Percentiles rank a stretch among this genome's conserved stretches.
Conservation (phyloP, 495 filamentous ascomycete genomes). For the Penicillium dipodomyicola region DNA sequence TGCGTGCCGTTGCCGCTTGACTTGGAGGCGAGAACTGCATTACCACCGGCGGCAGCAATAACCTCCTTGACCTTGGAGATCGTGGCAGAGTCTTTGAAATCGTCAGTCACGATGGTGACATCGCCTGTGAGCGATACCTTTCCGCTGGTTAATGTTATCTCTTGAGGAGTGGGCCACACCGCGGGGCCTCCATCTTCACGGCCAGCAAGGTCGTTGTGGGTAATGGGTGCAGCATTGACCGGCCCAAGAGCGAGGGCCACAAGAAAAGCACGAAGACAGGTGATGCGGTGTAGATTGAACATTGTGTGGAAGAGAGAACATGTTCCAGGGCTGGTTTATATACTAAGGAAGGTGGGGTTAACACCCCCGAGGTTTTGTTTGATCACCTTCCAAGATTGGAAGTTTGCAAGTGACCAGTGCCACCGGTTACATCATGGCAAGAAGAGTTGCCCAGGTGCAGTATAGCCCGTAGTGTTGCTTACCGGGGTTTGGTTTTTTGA, state of each 20-base stretch:
- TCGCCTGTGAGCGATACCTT: slow-evolving; percentile 7
- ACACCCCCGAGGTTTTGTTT: neutral
- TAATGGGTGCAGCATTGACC: slow-evolving; percentile 9
- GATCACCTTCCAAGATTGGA: neutral
- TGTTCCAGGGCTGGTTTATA: neutral
- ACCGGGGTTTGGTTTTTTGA: neutral
- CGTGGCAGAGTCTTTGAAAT: slow-evolving; percentile 15
- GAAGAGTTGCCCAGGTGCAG: neutral
- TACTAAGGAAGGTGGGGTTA: neutral
- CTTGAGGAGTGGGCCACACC: slow-evolving; percentile 15
- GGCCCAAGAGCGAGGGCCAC: slow-evolving; percentile 8
- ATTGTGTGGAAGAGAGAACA: slow-evolving; percentile 1
- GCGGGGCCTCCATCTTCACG: neutral
- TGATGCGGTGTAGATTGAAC: slow-evolving; percentile 5
- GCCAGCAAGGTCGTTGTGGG: neutral
- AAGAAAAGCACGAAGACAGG: slow-evolving; percentile 13
- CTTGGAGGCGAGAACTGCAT: slow-evolving; percentile 5
- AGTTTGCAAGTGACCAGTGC: neutral
- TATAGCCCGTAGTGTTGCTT: neutral
- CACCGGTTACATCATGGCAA: slow-evolving; percentile 13
- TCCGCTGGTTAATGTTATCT: slow-evolving; percentile 7
- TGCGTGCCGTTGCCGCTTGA: slow-evolving; percentile 13
- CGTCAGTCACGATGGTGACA: slow-evolving; percentile 17
- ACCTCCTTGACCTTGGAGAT: slow-evolving; percentile 13
- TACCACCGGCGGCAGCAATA: slow-evolving; percentile 12